A percentile compares a stretch with the other conserved stretches of the same genome.
phyloP scores from a whole-genome alignment of 257 asterid genomes.

The Linaria vulgaris region DNA sequence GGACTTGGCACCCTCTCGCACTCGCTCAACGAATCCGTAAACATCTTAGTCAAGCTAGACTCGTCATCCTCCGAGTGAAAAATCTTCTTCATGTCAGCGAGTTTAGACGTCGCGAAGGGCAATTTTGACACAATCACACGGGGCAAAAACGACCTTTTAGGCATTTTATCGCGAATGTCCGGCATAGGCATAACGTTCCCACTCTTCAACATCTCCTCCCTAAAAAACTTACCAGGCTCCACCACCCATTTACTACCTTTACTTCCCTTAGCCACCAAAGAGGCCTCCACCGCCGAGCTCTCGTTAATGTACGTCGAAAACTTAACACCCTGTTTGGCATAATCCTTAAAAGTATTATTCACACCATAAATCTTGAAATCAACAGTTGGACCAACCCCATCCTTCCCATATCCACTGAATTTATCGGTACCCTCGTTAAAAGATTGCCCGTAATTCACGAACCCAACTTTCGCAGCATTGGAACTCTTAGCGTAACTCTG shows the following conservation, averaged over 20 bases:
- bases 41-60: slow-evolving; percentile 48
- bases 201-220: slow-evolving; percentile 64
- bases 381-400: slow-evolving; percentile 26
- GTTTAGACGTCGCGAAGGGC: slow-evolving; percentile 76
- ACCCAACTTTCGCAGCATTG: slow-evolving; percentile 41
- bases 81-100: slow-evolving; percentile 43
- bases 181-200: slow-evolving; percentile 88
- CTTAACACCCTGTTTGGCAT: slow-evolving; percentile 40
- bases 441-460: slow-evolving; percentile 63
- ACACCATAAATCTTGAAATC: slow-evolving; percentile 61
- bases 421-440: slow-evolving; percentile 80
- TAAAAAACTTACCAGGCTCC: slow-evolving; percentile 83
- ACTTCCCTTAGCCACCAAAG: slow-evolving; percentile 35
- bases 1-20: slow-evolving; percentile 79
- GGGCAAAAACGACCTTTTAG: slow-evolving; percentile 86
- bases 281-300: slow-evolving; percentile 25
- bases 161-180: slow-evolving; percentile 84
- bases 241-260: slow-evolving; percentile 50
- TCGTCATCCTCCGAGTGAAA: slow-evolving; percentile 71
- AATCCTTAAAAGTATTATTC: slow-evolving; percentile 69
- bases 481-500: slow-evolving; percentile 53
- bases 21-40: slow-evolving; percentile 50
- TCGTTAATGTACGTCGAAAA: slow-evolving; percentile 53
- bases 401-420: slow-evolving; percentile 59
- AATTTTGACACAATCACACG: slow-evolving; percentile 62